Evolutionary conservation across 2,329 filamentous ascomycete species (phyloP).

Genomic region (Trichoderma atroviride): DNA sequence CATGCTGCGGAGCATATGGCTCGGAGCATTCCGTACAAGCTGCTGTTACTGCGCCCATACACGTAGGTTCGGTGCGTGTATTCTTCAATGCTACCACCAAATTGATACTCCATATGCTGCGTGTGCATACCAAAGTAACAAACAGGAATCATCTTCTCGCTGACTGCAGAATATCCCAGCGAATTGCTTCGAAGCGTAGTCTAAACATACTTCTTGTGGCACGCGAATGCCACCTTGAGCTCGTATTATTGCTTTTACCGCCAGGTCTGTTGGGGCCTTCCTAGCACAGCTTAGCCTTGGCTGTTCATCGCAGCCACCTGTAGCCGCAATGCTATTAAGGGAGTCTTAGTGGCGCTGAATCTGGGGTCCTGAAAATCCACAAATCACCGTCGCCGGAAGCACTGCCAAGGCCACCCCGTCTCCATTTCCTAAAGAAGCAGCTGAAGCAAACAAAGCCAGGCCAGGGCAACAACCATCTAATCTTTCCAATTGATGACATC

Average conservation of each 20-base stretch:
- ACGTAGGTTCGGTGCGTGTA: not conserved
- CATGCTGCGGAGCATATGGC: not conserved
- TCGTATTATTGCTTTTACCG: not conserved
- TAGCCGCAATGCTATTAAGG: not conserved
- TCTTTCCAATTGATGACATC: not conserved
- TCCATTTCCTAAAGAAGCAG: constrained; percentile 18
- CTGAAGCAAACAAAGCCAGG: constrained; percentile 7
- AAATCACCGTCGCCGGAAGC: constrained; percentile 1
- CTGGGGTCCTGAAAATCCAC: constrained; percentile 16
- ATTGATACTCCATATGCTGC: not conserved
- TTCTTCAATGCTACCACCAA: not conserved
- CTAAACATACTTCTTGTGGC: not conserved
- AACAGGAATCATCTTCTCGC: not conserved
- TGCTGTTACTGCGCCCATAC: not conserved
- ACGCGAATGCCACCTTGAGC: not conserved
- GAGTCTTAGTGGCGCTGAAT: constrained; percentile 5
- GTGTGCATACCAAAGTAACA: not conserved
- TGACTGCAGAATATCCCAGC: not conserved
- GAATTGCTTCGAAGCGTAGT: not conserved
- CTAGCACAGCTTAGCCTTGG: constrained; percentile 4
- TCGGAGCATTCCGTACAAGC: not conserved
- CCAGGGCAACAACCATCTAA: not conserved
- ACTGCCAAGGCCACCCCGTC: not conserved
- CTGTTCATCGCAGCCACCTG: not conserved
- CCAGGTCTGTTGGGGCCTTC: not conserved